Conservation (phyloP, 2,329 filamentous ascomycete species). For the Trichoderma hamatum region DNA sequence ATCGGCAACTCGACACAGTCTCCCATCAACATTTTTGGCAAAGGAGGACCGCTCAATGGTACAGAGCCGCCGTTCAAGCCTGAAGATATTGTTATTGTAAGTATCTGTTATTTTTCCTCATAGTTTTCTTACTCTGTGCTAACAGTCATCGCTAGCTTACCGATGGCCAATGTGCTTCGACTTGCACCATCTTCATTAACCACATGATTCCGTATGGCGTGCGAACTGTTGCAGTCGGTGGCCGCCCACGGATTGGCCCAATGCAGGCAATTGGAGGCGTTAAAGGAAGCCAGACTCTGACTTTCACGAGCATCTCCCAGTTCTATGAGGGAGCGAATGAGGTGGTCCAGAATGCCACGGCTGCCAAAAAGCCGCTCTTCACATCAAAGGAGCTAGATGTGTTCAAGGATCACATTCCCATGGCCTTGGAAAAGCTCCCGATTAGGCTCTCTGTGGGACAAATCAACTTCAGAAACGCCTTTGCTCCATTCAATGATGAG, state of each 20-base stretch:
- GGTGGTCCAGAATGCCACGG: not conserved
- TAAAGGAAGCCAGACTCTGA: conserved; percentile 54
- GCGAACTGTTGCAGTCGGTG: conserved; percentile 60
- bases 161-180: conserved; percentile 63
- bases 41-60: conserved; percentile 17
- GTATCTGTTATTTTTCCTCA: conserved; percentile 24
- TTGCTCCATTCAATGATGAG: conserved; percentile 37
- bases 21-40: conserved; percentile 14
- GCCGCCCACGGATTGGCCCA: conserved; percentile 51
- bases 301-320: conserved; percentile 31
- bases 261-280: conserved; percentile 64
- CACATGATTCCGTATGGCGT: conserved; percentile 56
- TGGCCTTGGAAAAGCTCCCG: not conserved
- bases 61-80: conserved; percentile 38
- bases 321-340: not conserved
- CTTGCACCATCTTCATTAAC: conserved; percentile 61
- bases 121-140: not conserved
- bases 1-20: not conserved
- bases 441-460: not conserved
- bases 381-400: not conserved
- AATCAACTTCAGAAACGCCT: conserved; percentile 30
- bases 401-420: not conserved
- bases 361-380: conserved; percentile 8
- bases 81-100: conserved; percentile 49
- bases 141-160: conserved; percentile 5